These are phyloP conservation scores for Curvularia eragrostidis DNA, from an alignment of 2,329 filamentous ascomycete genomes.

Conservation along the genomic window DNA sequence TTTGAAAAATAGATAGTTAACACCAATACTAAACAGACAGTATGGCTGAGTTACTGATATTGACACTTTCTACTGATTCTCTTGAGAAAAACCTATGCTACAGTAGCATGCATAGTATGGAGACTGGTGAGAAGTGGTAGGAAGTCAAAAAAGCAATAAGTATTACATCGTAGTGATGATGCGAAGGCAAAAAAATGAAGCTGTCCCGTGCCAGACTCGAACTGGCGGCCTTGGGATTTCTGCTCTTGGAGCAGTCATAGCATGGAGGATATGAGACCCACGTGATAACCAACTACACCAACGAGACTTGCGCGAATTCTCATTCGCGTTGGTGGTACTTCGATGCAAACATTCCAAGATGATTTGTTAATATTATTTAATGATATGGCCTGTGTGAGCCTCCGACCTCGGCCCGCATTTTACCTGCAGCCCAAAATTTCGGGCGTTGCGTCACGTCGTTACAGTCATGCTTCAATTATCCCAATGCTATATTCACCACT, in stretches of 20 bases:
- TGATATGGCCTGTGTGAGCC: too few relatives aligned
- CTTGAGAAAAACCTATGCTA: too few relatives aligned
- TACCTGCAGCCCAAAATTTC: slow-evolving; percentile 24
- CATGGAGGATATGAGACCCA: slow-evolving; percentile 37
- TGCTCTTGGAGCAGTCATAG: slow-evolving; percentile 33
- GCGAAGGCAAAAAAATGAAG: slow-evolving; percentile 8
- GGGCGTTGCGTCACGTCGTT: slow-evolving; percentile 21
- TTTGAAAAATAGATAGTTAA: slow-evolving; percentile 1
- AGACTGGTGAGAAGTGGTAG: too few relatives aligned
- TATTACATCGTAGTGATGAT: too few relatives aligned
- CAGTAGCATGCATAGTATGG: too few relatives aligned
- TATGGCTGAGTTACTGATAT: background rate
- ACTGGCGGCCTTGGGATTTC: slow-evolving; percentile 41
- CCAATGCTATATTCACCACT: slow-evolving; percentile 16
- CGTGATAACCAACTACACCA: slow-evolving; percentile 44
- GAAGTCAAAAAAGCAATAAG: slow-evolving; percentile 1
- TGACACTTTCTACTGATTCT: too few relatives aligned
- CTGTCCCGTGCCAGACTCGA: slow-evolving; percentile 38
- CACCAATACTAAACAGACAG: background rate
- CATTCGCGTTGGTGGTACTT: slow-evolving; percentile 13
- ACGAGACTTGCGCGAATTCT: slow-evolving; percentile 25
- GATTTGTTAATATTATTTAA: background rate
- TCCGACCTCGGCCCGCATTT: slow-evolving; percentile 33
- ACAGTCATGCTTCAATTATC: slow-evolving; percentile 13
- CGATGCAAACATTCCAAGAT: background rate